Evolutionary conservation across 257 asterid species (phyloP).

Genomic region (Solanum commersonii): DNA sequence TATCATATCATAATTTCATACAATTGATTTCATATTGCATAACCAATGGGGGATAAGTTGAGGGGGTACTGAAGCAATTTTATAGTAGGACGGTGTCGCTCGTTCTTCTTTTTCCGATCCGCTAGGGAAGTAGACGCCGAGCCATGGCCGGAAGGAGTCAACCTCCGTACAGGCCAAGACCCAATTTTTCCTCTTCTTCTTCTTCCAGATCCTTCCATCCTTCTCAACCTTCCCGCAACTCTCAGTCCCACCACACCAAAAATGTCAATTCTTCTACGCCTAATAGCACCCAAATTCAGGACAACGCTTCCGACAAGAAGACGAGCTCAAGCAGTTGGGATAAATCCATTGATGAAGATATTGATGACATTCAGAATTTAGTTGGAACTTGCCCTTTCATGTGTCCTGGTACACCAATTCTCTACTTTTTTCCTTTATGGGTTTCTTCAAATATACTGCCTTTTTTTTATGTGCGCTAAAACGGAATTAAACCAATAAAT

Average conservation of each 20-base stretch:
- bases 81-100: neutral
- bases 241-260: neutral
- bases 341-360: slow-evolving; percentile 12
- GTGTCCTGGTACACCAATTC: slow-evolving; percentile 64
- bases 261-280: slow-evolving; percentile 8
- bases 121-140: neutral
- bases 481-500: neutral
- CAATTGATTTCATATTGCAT: too few species aligned
- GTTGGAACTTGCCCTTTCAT: slow-evolving; percentile 78
- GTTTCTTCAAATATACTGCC: neutral
- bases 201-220: neutral
- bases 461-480: neutral
- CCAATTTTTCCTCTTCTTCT: neutral
- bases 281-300: neutral
- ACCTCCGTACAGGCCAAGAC: neutral
- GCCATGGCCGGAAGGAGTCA: slow-evolving; percentile 1
- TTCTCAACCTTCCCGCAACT: neutral
- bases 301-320: neutral
- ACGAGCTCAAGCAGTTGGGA: neutral
- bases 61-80: too few species aligned
- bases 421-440: neutral
- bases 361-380: slow-evolving; percentile 13
- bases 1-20: too few species aligned
- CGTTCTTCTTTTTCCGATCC: neutral
- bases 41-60: too few species aligned